Evolutionary conservation across 495 filamentous ascomycete genomes (phyloP).

Genomic region (Penicillium atrosanguineum): DNA sequence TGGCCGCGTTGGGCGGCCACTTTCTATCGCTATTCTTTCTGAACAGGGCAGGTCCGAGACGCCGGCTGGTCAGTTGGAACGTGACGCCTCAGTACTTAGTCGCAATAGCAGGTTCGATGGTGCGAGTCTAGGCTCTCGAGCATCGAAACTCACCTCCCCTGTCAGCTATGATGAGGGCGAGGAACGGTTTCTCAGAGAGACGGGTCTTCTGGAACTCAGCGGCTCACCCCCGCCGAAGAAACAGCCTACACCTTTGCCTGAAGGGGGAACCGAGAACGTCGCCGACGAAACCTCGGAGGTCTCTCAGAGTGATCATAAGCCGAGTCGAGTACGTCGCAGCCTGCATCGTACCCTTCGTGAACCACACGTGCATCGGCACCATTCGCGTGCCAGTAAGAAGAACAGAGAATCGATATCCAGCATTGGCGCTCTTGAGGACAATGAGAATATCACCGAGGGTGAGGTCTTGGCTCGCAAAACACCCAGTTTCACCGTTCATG

Average conservation of each 20-base stretch:
- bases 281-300: constrained; percentile 34
- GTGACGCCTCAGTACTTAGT: constrained; percentile 41
- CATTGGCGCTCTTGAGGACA: constrained; percentile 60
- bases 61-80: constrained; percentile 27
- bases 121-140: constrained; percentile 35
- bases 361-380: constrained; percentile 63
- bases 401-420: constrained; percentile 70
- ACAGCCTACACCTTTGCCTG: constrained; percentile 32
- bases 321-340: constrained; percentile 72
- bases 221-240: constrained; percentile 35
- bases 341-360: constrained; percentile 94
- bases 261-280: constrained; percentile 37
- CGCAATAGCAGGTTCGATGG: constrained; percentile 37
- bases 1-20: constrained; percentile 25
- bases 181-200: constrained; percentile 49
- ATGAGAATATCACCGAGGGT: constrained; percentile 36
- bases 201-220: constrained; percentile 44
- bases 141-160: constrained; percentile 39
- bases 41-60: constrained; percentile 33
- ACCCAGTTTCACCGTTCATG: constrained; percentile 91
- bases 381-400: constrained; percentile 69
- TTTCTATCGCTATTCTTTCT: constrained; percentile 26
- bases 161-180: constrained; percentile 45
- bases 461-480: constrained; percentile 74
- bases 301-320: constrained; percentile 37